Base-by-base conservation (phyloP, 2,329 filamentous ascomycete species). In the Calonectria hongkongensis region DNA sequence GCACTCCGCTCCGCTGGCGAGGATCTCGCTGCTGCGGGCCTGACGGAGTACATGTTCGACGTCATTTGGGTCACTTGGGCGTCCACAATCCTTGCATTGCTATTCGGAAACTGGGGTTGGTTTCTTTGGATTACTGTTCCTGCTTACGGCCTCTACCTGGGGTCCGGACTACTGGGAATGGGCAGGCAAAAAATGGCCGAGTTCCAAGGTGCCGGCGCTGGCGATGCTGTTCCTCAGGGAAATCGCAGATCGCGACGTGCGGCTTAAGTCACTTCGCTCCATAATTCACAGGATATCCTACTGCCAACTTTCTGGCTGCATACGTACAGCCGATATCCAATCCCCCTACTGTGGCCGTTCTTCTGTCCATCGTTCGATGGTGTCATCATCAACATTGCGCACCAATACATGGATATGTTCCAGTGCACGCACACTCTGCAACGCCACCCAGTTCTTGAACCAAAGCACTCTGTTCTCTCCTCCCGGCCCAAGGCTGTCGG, bases 41-140 rank as follows among this genome's bases (percentile, higher is more conserved):
- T 99, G 87, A 98, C 96, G 13, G 97, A 98, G 86, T 98, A 97
- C 88, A 95, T 98, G 94, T 99, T 98, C 90, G 97, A 99, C 85
- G 91, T 98, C 63, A 88, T 98, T 66, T 98, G 98, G 91, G 95
- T 98, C 86, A 98, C 95, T 0, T 98, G 96, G 93, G 92, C 91
- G 13, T 94, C 92, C 67, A 87, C 95, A 48, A 85, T 93, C 10
- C 84, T 93, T n/a, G 95, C 93, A 16, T 89, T 93, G 18, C 75
- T 98, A 33, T 90, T 96, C 60, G 97, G 97, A 4, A 95, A 98
- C 83, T 93, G 93, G 86, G 94, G 86, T 16, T 92, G 89, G 89
- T 81, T 90, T 25, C 78, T 91, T 13, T 92, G 89, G 89, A 80
- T 85, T 18, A 81, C 88, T 27, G 86, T 92, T 4, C 90, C 90